These are phyloP conservation scores for Akanthomyces muscarius DNA, from an alignment of 2,329 filamentous ascomycete species.

Conservation along the genomic window DNA sequence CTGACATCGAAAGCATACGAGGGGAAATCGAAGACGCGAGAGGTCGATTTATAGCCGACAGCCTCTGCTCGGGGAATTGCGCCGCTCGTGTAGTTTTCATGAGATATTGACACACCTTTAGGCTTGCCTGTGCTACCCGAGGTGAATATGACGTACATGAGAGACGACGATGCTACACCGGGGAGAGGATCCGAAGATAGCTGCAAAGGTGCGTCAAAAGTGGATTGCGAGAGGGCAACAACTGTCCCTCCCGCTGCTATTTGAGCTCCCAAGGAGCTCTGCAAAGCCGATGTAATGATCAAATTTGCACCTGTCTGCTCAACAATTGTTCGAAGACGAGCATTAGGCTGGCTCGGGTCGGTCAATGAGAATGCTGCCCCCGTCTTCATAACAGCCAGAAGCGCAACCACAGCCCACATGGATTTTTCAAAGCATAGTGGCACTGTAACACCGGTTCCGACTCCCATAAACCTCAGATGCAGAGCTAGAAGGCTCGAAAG, in stretches of 20 bases:
- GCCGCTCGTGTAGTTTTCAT: constrained; percentile 44
- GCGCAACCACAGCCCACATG: constrained; percentile 41
- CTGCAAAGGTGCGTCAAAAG: constrained; percentile 24
- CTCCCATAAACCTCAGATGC: constrained; percentile 35
- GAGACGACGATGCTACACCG: constrained; percentile 37
- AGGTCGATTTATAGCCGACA: constrained; percentile 39
- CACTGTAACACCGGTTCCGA: constrained; percentile 38
- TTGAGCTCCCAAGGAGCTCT: constrained; percentile 34
- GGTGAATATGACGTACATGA: constrained; percentile 59
- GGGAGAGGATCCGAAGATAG: constrained; percentile 27
- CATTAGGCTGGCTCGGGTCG: constrained; percentile 44
- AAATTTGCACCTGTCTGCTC: constrained; percentile 39
- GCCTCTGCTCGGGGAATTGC: constrained; percentile 39
- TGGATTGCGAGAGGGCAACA: constrained; percentile 31
- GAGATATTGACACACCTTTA: constrained; percentile 56
- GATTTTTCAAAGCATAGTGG: constrained; percentile 50
- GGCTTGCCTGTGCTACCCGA: constrained; percentile 62
- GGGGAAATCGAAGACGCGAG: constrained; percentile 45
- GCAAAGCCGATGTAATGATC: constrained; percentile 38
- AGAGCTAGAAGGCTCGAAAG: constrained; percentile 40
- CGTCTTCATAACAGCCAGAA: constrained; percentile 46
- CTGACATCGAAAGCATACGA: constrained; percentile 54
- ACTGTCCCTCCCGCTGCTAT: constrained; percentile 34
- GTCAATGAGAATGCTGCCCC: constrained; percentile 45
- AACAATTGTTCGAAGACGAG: constrained; percentile 41